A percentile compares a stretch with the other conserved stretches of the same genome.
Conservation (phyloP, 1,139 yeast species). For the Zygosaccharomyces sapae region DNA sequence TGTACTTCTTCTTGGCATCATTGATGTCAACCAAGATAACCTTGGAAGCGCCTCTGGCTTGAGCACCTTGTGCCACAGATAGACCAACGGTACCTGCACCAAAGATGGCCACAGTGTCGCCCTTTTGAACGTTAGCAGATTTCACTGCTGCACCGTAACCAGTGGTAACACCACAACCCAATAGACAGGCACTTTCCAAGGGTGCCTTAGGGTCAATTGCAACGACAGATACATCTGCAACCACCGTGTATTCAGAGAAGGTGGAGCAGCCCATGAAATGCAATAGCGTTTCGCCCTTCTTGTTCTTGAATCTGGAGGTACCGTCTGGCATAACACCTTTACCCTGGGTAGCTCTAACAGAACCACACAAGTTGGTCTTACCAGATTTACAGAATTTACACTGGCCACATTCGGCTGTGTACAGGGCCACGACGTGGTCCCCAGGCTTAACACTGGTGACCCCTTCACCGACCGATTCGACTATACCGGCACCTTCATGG, state of each 20-base stretch:
- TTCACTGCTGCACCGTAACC: conserved; percentile 97
- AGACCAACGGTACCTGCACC: conserved; percentile 98
- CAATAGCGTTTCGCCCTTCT: conserved; percentile 74
- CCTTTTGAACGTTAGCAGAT: conserved; percentile 86
- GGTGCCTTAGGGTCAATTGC: conserved; percentile 84
- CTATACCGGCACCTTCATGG: conserved; percentile 96
- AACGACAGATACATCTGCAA: conserved; percentile 95
- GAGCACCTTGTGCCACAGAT: conserved; percentile 93
- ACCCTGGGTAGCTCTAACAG: conserved; percentile 89
- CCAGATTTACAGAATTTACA: conserved; percentile 95
- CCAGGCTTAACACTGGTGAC: conserved; percentile 84
- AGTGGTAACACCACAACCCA: conserved; percentile 98
- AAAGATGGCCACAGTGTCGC: conserved; percentile 92
- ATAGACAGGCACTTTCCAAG: conserved; percentile 79
- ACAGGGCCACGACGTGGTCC: conserved; percentile 84
- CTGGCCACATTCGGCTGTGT: conserved; percentile 94
- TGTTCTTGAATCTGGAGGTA: conserved; percentile 71
- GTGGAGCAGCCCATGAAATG: conserved; percentile 99
- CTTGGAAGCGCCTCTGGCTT: conserved; percentile 70
- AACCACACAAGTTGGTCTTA: conserved; percentile 89
- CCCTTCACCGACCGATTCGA: conserved; percentile 89
- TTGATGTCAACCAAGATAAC: conserved; percentile 88
- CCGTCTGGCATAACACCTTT: conserved; percentile 96
- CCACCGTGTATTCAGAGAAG: conserved; percentile 94
- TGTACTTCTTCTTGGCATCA: conserved; percentile 80